Evolutionary conservation across 768 basidiomycete species (phyloP), one percentile per base, ranked within the genome.

Genomic region (Crepidotus variabilis): DNA sequence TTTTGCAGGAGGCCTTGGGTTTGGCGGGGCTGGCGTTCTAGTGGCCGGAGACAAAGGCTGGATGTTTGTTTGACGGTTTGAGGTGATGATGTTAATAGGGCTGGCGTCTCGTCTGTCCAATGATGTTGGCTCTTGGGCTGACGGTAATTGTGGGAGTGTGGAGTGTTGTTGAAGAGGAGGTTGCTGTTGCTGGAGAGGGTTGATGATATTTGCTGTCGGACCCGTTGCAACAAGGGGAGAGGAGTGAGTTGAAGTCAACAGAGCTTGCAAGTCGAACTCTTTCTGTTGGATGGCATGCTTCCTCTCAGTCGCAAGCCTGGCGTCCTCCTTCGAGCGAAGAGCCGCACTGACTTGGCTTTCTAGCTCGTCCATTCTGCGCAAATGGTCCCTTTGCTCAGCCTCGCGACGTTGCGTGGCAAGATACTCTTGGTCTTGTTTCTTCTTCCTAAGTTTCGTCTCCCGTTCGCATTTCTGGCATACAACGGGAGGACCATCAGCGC

Each of bases 381-480:
- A 69, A 63, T 87, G 78, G 18, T 69, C 72, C 20, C 60, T 67
- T 51, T 78, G 70, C 18, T 80, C 78, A 1, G 62, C 72, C 0
- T 85, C 82, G 1, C 77, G 76, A 47, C 73, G 68, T 59, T 73
- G 63, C 64, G 85, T 70, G 9, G 70, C 69, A 22, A 69, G 68
- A 33, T 78, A 71, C 5, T 80, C 79, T 24, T 70, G 55, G 50
- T 70, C 53, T 16, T 67, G 71, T 56, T 76, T 77, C 56, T 74
- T 68, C 55, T 78, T 78, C 0, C 74, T 78, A 10, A 65, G 59
- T 58, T 74, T 77, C 2, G 51, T 62, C 33, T 75, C 77, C 28
- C 72, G 70, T n/a, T 82, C 77, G 65, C 86, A 87, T 22, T 70
- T 63, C 8, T 34, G 23, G 61, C 86, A 87, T 0, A 63, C 61